Conservation (phyloP, 768 basidiomycete genomes). For the Cytidiella melzeri region DNA sequence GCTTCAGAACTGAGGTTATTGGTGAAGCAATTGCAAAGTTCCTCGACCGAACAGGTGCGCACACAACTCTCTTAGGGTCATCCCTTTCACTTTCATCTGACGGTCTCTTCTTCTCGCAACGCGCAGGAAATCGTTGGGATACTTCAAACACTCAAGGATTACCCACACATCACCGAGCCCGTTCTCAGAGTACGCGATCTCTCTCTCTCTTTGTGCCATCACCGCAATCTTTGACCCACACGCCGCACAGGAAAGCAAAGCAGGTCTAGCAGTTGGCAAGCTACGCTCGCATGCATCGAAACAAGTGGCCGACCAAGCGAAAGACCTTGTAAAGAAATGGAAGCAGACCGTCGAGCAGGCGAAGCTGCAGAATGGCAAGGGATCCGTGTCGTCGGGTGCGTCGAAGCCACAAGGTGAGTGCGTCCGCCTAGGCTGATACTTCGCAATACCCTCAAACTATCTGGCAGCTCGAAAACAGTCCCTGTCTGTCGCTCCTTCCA, state of each 20-base stretch:
- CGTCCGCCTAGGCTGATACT: too few species aligned
- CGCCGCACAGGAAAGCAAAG: constrained; percentile 73
- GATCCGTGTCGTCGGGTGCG: constrained; percentile 14
- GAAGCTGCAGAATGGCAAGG: constrained; percentile 38
- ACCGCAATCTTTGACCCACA: constrained; percentile 3
- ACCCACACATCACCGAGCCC: constrained; percentile 63
- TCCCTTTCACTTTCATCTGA: constrained; percentile 22
- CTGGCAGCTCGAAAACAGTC: constrained; percentile 11
- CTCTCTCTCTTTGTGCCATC: constrained; percentile 20
- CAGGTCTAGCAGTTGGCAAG: constrained; percentile 89
- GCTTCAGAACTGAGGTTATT: constrained; percentile 67
- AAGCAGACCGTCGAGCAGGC: constrained; percentile 77
- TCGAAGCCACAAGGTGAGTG: constrained; percentile 12
- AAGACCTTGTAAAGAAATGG: constrained; percentile 90
- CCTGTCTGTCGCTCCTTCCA: constrained; percentile 13
- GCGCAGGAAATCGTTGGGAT: constrained; percentile 58
- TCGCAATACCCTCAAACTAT: too few species aligned
- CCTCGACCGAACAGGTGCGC: constrained; percentile 52
- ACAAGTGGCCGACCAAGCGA: constrained; percentile 75
- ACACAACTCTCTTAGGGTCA: constrained; percentile 29
- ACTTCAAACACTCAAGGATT: constrained; percentile 56
- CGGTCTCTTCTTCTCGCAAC: constrained; percentile 28
- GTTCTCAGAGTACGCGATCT: constrained; percentile 72
- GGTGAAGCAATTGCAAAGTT: constrained; percentile 71
- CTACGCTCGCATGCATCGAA: constrained; percentile 68